Conservation (phyloP, 2,329 filamentous ascomycete species). For the Alternaria brassicae region DNA sequence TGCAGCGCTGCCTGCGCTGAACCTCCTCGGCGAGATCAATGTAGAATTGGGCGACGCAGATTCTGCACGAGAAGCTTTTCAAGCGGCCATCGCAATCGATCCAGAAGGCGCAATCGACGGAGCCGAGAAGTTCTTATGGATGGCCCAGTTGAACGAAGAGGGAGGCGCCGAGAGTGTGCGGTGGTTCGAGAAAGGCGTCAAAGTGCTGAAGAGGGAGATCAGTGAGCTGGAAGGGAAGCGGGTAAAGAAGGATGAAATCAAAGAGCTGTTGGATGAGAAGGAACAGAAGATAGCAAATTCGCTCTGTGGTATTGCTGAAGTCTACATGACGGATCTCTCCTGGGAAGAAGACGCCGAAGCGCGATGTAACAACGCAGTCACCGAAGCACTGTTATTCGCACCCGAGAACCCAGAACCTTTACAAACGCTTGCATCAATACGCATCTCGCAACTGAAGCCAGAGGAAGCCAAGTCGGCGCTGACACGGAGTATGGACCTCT, state of each 20-base stretch:
- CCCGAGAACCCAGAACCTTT: conserved; percentile 86
- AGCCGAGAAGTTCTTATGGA: conserved; percentile 91
- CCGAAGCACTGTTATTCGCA: conserved; percentile 85
- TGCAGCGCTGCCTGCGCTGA: conserved; percentile 70
- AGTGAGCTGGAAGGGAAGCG: conserved; percentile 63
- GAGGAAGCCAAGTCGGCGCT: conserved; percentile 84
- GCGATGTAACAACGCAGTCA: conserved; percentile 85
- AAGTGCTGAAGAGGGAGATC: conserved; percentile 75
- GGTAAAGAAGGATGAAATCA: conserved; percentile 44
- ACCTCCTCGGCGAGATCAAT: conserved; percentile 80
- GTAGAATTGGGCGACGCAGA: conserved; percentile 84
- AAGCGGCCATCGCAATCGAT: conserved; percentile 77
- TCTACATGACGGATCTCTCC: conserved; percentile 98
- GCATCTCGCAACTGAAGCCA: conserved; percentile 82
- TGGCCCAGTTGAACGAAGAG: conserved; percentile 82
- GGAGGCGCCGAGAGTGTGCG: conserved; percentile 66
- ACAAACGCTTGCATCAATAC: conserved; percentile 91
- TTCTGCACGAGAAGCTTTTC: conserved; percentile 73
- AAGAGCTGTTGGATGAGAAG: conserved; percentile 66
- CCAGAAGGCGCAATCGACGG: conserved; percentile 82
- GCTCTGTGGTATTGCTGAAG: conserved; percentile 92
- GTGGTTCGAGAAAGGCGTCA: conserved; percentile 72
- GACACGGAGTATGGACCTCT: conserved; percentile 78
- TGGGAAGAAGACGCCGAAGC: conserved; percentile 89
- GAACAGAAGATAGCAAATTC: conserved; percentile 84